Evolutionary conservation across 441 rosid genomes (phyloP).

Genomic region (Aquilaria agallochum): DNA sequence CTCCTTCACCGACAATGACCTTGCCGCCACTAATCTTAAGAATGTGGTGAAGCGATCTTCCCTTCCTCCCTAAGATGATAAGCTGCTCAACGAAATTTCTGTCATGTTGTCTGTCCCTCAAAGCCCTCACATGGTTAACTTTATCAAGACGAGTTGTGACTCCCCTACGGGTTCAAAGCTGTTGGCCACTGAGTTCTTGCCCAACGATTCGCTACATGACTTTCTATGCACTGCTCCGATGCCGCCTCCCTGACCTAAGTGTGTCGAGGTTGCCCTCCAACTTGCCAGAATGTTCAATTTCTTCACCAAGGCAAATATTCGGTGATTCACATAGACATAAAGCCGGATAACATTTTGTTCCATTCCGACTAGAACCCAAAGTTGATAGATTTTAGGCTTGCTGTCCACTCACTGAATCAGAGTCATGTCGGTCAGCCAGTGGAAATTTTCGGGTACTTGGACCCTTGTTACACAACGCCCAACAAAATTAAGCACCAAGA

Average conservation of each 20-base stretch:
- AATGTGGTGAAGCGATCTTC: too few relatives aligned
- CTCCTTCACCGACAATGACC: too few relatives aligned
- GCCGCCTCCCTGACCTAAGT: too few relatives aligned
- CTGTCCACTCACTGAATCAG: too few relatives aligned
- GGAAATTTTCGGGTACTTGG: conserved; percentile 53
- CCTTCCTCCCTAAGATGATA: conserved; percentile 18
- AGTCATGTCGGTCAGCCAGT: too few relatives aligned
- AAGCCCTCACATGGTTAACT: conserved; percentile 35
- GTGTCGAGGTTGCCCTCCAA: conserved; percentile 42
- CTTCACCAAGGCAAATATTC: conserved; percentile 43
- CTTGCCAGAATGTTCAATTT: conserved; percentile 53
- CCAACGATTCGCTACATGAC: conserved; percentile 44
- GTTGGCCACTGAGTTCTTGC: conserved; percentile 67
- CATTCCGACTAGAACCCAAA: conserved; percentile 51
- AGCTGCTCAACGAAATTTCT: conserved; percentile 49
- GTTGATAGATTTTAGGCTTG: conserved; percentile 39
- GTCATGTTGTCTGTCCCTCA: conserved; percentile 42
- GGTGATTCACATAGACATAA: conserved; percentile 14
- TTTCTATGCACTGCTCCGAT: too few relatives aligned
- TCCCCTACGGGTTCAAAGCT: conserved; percentile 12
- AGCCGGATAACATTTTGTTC: conserved; percentile 54
- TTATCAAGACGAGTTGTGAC: conserved; percentile 30
- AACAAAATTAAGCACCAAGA: conserved; percentile 41
- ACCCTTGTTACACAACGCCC: conserved; percentile 10
- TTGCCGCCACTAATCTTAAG: too few relatives aligned